Percentiles rank a stretch among this genome's conserved stretches.
Evolutionary conservation across 1,284 basidiomycete species (phyloP).

Genomic region (Cystobasidiaceae sp.): DNA sequence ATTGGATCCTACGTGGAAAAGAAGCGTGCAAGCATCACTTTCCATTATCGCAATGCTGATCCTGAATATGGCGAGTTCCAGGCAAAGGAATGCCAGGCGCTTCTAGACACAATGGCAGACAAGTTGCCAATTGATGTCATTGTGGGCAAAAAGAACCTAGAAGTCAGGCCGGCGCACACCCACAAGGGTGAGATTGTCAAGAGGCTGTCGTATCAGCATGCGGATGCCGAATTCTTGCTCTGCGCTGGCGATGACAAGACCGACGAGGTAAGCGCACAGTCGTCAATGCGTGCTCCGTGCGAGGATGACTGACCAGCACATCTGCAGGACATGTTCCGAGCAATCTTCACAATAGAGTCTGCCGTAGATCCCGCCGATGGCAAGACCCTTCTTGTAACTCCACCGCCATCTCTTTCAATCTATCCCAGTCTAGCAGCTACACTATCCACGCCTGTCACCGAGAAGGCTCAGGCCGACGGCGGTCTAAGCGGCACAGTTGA

Average conservation of each 20-base stretch:
- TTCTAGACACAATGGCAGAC: constrained; percentile 72
- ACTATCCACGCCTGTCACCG: constrained; percentile 34
- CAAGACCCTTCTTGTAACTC: constrained; percentile 10
- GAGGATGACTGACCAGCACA: neutral
- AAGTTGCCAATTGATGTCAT: constrained; percentile 47
- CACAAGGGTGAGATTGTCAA: constrained; percentile 96
- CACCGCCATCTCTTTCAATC: constrained; percentile 45
- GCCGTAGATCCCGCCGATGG: neutral
- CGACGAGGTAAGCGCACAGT: constrained; percentile 39
- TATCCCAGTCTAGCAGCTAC: constrained; percentile 51
- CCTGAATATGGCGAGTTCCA: constrained; percentile 75
- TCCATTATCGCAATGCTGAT: constrained; percentile 92
- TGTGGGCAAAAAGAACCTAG: constrained; percentile 53
- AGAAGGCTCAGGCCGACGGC: constrained; percentile 57
- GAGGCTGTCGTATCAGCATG: constrained; percentile 82
- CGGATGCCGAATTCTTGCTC: constrained; percentile 90
- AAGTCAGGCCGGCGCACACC: constrained; percentile 88
- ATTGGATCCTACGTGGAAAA: constrained; percentile 92
- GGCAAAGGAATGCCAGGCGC: constrained; percentile 83
- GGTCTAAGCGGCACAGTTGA: constrained; percentile 46
- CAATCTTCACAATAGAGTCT: constrained; percentile 54
- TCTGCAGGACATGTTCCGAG: constrained; percentile 83
- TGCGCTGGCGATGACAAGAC: constrained; percentile 98
- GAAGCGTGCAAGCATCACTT: constrained; percentile 95
- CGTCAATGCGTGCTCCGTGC: neutral